Base-by-base conservation (phyloP, 805 yeast genomes). In the Zygoascus tannicola region DNA sequence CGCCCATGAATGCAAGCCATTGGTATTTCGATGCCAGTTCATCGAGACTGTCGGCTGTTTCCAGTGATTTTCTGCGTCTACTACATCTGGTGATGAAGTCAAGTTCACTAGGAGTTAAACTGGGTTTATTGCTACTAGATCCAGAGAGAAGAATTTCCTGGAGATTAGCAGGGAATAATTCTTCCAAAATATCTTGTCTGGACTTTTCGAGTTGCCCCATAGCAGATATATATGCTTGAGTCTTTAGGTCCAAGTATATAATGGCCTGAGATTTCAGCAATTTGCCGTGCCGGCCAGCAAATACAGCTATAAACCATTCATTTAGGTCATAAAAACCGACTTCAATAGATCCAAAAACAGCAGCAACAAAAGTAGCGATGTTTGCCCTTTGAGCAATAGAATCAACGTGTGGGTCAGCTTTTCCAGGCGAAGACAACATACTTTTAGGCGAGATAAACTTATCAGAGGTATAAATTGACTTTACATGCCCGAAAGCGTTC, bases 151-250 rank as follows among this genome's bases (percentile, higher is more conserved):
- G 59, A 35, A 71, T 72, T 41, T 52, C 46, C 35, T 75, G 78
- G 54, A 87, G 54, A 51, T 78, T 70, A 3, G 62, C 62, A 0
- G 97, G 94, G 53, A 90, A 83, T 38, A 88, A 72, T 53, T 80
- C 85, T 43, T 82, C 78, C 50, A 88, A 66, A 8, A 85, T 74
- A 36, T 81, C 88, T 45, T 71, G 73, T 49, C 76, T 73, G 1
- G 82, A 66, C 51, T 82, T 68, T 43, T 77, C 76, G 8, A 71
- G 72, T 38, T 60, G 62, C 10, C 81, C 85, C 47, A 88, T 62
- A 0, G 94, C 95, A 1, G 96, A 81, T 18, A 92, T 87, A 57
- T 78, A 92, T 0, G 96, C 95, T 62, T 92, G 98, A 0, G 98
- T 92, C 60, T 92, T 92, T 58, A 92, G 71, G 53, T 92, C 97